Evolutionary conservation across 2,329 filamentous ascomycete species (phyloP), one percentile per base, ranked within the genome.

Genomic region (Epichloe brachyelytri): DNA sequence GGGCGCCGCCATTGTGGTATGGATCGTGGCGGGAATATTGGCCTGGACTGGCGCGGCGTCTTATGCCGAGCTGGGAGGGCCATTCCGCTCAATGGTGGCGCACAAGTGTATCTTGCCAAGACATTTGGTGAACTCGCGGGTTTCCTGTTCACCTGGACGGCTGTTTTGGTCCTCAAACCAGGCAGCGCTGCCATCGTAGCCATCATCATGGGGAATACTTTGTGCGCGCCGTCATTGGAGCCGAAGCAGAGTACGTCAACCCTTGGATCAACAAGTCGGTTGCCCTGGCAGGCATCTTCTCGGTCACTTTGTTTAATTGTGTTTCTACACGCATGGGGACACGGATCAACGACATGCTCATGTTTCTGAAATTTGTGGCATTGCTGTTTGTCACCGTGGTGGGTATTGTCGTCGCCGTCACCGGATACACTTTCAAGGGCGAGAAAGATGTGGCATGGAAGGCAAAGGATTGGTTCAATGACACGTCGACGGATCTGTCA

Each of bases 121-220:
- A 98, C 95, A 53, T 95, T 96, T 66, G 91, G 91, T 50, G 93
- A 98, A 69, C 74, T 95, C 61, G 80, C 83, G 1, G 93, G 93
- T 0, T 98, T 98, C 63, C 73, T 97, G 36, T 98, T 96, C 67
- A 94, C 90, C 2, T 98, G 93, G 93, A 89, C 88, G 48, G 90
- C 93, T 0, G 88, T 97, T 15, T 78, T 93, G 54, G 93, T 98
- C 12, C 73, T 98, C 55, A 97, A 96, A 70, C 93, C 93, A 0
- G 93, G 93, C 2, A 86, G 87, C 39, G 84, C 89, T 10, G 93
- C 93, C 55, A 98, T 98, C 63, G 88, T 98, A 57, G 79, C 91
- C 57, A 96, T 98, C 58, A 96, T 98, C 62, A 96, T 97, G 74
- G 93, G 43, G 93, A 98, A 69, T 98, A 98, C 63, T 73, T 95